Evolutionary conservation across 768 basidiomycete genomes (phyloP).

Genomic region (Amanita pallidorosea): DNA sequence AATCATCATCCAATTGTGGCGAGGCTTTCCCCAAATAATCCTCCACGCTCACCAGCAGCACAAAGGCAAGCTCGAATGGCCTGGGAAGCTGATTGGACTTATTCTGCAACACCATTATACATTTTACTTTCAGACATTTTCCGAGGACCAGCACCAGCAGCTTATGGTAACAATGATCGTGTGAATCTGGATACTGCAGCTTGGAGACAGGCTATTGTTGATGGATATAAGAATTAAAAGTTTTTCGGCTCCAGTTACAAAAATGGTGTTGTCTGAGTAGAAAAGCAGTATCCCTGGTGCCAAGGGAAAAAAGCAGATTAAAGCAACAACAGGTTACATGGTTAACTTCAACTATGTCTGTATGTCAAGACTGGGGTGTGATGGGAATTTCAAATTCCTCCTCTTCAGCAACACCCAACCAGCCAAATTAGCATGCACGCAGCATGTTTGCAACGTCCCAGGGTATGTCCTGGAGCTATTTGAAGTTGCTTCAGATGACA

Average conservation of each 20-base stretch:
- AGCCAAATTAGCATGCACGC: not conserved
- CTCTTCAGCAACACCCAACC: conserved; percentile 1
- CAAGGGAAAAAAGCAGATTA: too few relatives aligned
- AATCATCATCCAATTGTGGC: conserved; percentile 9
- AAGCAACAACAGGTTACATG: too few relatives aligned
- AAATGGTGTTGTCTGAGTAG: too few relatives aligned
- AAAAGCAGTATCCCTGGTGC: too few relatives aligned
- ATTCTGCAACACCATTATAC: conserved; percentile 7
- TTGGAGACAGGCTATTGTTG: conserved; percentile 10
- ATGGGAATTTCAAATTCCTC: too few relatives aligned
- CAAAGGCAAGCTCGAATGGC: conserved; percentile 8
- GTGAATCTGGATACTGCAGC: conserved; percentile 5
- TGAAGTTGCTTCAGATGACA: not conserved
- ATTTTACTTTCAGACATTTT: conserved; percentile 12
- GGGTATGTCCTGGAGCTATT: not conserved
- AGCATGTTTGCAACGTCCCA: not conserved
- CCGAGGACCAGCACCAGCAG: conserved; percentile 8
- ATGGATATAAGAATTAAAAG: too few relatives aligned
- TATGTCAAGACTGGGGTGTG: too few relatives aligned
- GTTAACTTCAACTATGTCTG: too few relatives aligned
- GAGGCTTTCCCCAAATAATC: conserved; percentile 2
- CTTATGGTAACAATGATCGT: conserved; percentile 9
- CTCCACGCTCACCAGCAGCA: not conserved
- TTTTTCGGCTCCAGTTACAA: too few relatives aligned
- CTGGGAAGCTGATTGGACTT: conserved; percentile 12